phyloP scores from a whole-genome alignment of 441 rosid species.

The Mallotus japonicus region DNA sequence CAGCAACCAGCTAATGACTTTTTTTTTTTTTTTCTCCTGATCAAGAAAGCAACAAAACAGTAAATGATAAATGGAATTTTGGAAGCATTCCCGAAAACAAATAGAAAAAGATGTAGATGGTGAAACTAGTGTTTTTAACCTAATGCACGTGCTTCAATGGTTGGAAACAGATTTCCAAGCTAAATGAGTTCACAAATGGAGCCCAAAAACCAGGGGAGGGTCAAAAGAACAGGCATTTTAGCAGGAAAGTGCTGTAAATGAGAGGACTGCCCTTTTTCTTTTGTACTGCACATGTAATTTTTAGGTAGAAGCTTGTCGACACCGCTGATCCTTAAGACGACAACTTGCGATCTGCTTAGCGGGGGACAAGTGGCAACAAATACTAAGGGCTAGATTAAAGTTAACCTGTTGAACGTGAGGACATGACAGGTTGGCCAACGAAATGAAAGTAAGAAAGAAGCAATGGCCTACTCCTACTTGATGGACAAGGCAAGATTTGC shows the following conservation, averaged over 20 bases:
- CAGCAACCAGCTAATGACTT: too few species aligned
- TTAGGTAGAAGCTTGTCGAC: not conserved
- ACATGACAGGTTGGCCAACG: conserved; percentile 3
- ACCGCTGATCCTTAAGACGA: not conserved
- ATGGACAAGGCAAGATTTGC: conserved; percentile 6
- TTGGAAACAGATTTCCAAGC: conserved; percentile 16
- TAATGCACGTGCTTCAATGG: conserved; percentile 5
- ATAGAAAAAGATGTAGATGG: not conserved
- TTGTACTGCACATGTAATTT: not conserved
- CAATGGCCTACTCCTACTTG: conserved; percentile 8
- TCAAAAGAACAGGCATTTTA: conserved; percentile 11
- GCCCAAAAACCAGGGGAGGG: conserved; percentile 8
- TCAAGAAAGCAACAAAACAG: not conserved
- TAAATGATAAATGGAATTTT: not conserved
- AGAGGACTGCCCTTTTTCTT: not conserved
- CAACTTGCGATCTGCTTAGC: not conserved
- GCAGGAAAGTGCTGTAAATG: not conserved
- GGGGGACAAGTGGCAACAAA: conserved; percentile 19
- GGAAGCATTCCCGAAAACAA: not conserved
- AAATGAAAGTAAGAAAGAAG: conserved; percentile 4
- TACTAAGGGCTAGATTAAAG: not conserved
- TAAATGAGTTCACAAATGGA: conserved; percentile 20
- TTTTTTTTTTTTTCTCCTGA: too few species aligned
- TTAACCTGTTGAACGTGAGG: conserved; percentile 9
- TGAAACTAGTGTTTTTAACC: not conserved